Conservation (phyloP, 768 basidiomycete species). For the Postia placenta region DNA sequence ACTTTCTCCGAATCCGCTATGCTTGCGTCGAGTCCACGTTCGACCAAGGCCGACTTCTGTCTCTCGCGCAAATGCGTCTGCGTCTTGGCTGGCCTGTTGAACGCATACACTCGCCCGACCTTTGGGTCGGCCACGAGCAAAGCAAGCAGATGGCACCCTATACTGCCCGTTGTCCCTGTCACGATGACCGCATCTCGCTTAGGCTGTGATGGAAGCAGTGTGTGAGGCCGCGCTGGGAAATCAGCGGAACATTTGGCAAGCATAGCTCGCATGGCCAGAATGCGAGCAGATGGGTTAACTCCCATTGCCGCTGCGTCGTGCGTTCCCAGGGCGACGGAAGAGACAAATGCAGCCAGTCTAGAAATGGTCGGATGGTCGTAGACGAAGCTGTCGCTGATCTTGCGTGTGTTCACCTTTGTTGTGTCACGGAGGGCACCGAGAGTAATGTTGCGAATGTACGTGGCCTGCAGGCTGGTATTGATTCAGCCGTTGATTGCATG, state of each 20-base stretch:
- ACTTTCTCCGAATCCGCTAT: slow-evolving; percentile 13
- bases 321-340: slow-evolving; percentile 23
- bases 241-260: slow-evolving; percentile 33
- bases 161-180: slow-evolving; percentile 28
- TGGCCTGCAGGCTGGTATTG: slow-evolving; percentile 22
- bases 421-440: slow-evolving; percentile 15
- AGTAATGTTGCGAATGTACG: slow-evolving; percentile 27
- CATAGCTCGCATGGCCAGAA: slow-evolving; percentile 28
- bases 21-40: slow-evolving; percentile 11
- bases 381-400: background rate
- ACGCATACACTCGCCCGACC: slow-evolving; percentile 20
- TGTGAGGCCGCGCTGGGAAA: slow-evolving; percentile 7
- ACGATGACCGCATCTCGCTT: slow-evolving; percentile 21
- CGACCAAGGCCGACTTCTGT: slow-evolving; percentile 11
- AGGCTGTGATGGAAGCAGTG: background rate
- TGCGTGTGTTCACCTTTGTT: slow-evolving; percentile 22
- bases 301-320: slow-evolving; percentile 13
- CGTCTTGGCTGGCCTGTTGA: slow-evolving; percentile 15
- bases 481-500: background rate
- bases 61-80: slow-evolving; percentile 7
- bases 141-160: slow-evolving; percentile 24
- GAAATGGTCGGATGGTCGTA: background rate
- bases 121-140: slow-evolving; percentile 14
- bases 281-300: slow-evolving; percentile 9
- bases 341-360: slow-evolving; percentile 16